A percentile compares a stretch with the other conserved stretches of the same genome.
phyloP scores from a whole-genome alignment of 345 rosid species.

The Cardamine occulta region DNA sequence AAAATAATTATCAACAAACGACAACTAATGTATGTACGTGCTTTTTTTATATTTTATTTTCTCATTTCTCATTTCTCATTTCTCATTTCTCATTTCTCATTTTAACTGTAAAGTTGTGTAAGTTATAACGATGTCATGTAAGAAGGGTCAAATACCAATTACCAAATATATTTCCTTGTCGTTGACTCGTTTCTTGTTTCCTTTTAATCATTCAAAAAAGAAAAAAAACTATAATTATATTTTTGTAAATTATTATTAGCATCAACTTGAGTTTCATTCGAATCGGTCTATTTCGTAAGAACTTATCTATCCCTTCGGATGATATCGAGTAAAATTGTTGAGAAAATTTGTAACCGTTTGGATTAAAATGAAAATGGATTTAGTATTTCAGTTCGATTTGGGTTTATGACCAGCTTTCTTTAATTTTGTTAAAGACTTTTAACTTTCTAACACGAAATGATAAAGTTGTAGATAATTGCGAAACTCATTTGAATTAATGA shows the following conservation, averaged over 20 bases:
- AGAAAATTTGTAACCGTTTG: neutral
- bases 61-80: neutral
- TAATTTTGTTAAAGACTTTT: neutral
- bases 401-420: neutral
- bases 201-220: neutral
- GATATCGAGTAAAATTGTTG: neutral
- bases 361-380: neutral
- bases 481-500: neutral
- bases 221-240: neutral
- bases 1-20: conserved; percentile 20
- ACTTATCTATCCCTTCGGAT: neutral
- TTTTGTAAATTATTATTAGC: neutral
- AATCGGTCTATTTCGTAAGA: neutral
- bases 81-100: neutral
- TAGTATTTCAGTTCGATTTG: neutral
- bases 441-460: neutral
- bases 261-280: neutral
- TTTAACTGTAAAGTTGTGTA: conserved; percentile 8
- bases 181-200: conserved; percentile 22
- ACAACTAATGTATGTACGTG: conserved; percentile 14
- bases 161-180: conserved; percentile 12
- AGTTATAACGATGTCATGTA: conserved; percentile 16
- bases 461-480: neutral
- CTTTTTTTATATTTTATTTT: neutral
- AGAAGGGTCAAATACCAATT: neutral